Evolutionary conservation across 441 rosid species (phyloP).

Genomic region (Adansonia gregorii): DNA sequence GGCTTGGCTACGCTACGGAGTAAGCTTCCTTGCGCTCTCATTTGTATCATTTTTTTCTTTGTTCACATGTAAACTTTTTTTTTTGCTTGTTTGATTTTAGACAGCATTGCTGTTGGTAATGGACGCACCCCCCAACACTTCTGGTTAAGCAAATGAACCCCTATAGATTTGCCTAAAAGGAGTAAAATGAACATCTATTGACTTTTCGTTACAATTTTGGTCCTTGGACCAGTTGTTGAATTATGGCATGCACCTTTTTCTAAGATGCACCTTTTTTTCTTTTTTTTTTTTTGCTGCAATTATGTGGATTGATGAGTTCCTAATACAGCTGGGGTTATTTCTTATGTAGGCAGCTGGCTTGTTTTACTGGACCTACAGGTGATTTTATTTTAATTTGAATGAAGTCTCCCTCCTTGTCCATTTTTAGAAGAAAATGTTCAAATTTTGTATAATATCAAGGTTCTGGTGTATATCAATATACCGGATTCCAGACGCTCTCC

Average conservation of each 20-base stretch:
- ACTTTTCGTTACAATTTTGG: conserved; percentile 42
- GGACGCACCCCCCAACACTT: background rate
- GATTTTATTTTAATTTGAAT: background rate
- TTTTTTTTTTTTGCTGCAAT: background rate
- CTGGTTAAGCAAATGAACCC: background rate
- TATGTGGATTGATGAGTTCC: conserved; percentile 7
- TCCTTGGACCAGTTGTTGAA: background rate
- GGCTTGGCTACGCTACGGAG: conserved; percentile 77
- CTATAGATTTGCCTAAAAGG: conserved; percentile 26
- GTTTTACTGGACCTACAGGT: conserved; percentile 67
- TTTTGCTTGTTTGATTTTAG: background rate
- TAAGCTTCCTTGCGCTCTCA: conserved; percentile 37
- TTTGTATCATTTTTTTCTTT: conserved; percentile 6
- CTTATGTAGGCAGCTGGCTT: conserved; percentile 68
- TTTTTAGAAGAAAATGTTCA: background rate
- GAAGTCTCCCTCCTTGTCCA: background rate
- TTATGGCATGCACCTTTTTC: background rate
- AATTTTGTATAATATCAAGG: background rate
- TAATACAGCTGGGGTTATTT: background rate
- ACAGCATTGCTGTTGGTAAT: background rate
- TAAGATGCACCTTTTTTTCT: background rate
- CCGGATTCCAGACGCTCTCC: background rate
- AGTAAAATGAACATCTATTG: conserved; percentile 27
- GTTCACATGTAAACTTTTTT: background rate
- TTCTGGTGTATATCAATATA: background rate